Base-by-base conservation (phyloP, 2,329 filamentous ascomycete genomes). In the Calonectria pteridis region DNA sequence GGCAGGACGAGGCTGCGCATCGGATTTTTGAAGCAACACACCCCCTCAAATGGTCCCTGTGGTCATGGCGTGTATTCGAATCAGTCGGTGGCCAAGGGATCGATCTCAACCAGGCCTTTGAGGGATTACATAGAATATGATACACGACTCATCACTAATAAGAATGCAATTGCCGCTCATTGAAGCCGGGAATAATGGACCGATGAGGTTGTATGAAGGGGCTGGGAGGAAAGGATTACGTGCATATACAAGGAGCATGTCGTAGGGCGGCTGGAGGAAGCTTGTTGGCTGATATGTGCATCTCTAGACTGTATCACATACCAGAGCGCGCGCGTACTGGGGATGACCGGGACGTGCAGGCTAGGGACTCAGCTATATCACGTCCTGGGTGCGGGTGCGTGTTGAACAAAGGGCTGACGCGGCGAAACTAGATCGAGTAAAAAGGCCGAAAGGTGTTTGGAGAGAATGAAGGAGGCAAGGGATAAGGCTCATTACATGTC, bases 261-360 rank as follows among this genome's bases (percentile, higher is more conserved):
- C 55, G 18, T 18, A 40, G 35, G 18, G 26, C 26, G 18, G 46
- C 31, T 55, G 49, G 23, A 40, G n/a, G 58, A 28, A 62, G 49
- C 35, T 70, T 23, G 28, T 50, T 70, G 50, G 58, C 50, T 37
- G 46, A 51, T 50, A 69, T 26, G 33, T 64, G 58, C 67, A 53
- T 53, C 9, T 35, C 58, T 35, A 28, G 16, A 26, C 33, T 43
- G 33, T 33, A 31, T 55, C 40, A 51, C 58, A 26, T 46, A 55
- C 40, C 59, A 64, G 40, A 20, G 59, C 18, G 23, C 40, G 35
- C 35, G 40, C 28, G 26, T 28, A 29, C 28, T 14, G 37, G 53
- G 43, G 26, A 64, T 63, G 43, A 6, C 18, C 28, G 35, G 35
- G 26, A 55, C 29, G n/a, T 50, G 46, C 26, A 28, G 35, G 28